Evolutionary conservation across 495 filamentous ascomycete species (phyloP), one percentile per base, ranked within the genome.

Genomic region (Penicillium samsonianum): DNA sequence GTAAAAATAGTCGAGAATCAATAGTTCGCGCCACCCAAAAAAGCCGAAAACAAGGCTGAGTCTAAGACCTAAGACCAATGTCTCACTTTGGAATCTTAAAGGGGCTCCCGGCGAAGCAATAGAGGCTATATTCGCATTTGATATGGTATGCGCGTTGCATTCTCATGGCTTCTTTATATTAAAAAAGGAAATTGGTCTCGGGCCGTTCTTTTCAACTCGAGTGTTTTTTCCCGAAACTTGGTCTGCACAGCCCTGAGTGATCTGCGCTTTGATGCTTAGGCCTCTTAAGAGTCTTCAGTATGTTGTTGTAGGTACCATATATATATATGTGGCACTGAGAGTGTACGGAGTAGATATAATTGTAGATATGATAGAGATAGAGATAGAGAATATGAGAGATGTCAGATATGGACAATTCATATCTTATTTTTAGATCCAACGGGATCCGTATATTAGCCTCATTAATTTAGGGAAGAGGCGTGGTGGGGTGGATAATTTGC

Each of bases 61-160:
- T 33, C 30, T 33, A 2, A 12, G 30, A 12, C 10, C n/a, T 14
- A 0, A 31, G 28, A 20, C 26, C 10, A 14, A 7, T 31, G 45
- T 48, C 28, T 48, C 45, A 48, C 8, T 20, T 48, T 19, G 26
- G 45, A 31, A 48, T 48, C n/a, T 48, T 19, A 8, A 19, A 48
- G 45, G 45, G 45, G 45, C 7, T 41, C 7, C 38, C 10, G 19
- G n/a, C n/a, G n/a, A n/a, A n/a, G n/a, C n/a, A n/a, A 43, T 17
- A 3, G n/a, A 33, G 30, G 30, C 4, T 4, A 31, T 9, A 33
- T 0, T 33, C 11, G 30, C 3, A 33, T 33, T 12, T 12, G 4
- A 33, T 33, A 14, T 33, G 30, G 30, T 12, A 33, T 33, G 11
- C 30, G 2, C 19, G 23, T 43, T 10, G 20, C 41, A 43, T 43